phyloP scores from a whole-genome alignment of 2,329 filamentous ascomycete genomes.

The Coleophoma cylindrospora region DNA sequence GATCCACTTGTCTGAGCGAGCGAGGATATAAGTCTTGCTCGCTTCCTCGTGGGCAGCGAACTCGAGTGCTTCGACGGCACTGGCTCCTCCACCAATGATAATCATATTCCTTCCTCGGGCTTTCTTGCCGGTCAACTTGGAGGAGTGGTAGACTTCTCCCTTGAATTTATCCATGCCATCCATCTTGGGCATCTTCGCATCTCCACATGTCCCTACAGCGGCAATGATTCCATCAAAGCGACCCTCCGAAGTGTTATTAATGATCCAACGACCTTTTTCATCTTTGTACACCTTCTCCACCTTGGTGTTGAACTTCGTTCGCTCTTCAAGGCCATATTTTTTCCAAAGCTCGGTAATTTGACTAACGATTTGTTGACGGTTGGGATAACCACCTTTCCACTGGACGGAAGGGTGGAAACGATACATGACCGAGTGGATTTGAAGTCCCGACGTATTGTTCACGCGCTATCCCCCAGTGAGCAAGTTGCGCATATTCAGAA shows the following conservation, averaged over 20 bases:
- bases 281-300: slow-evolving; percentile 69
- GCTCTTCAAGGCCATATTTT: slow-evolving; percentile 63
- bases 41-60: slow-evolving; percentile 67
- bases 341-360: slow-evolving; percentile 72
- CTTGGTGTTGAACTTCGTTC: slow-evolving; percentile 66
- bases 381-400: slow-evolving; percentile 73
- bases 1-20: slow-evolving; percentile 81
- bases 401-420: slow-evolving; percentile 77
- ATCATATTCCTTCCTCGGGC: slow-evolving; percentile 71
- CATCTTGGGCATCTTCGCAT: slow-evolving; percentile 67
- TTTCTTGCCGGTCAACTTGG: slow-evolving; percentile 65
- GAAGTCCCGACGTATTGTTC: slow-evolving; percentile 76
- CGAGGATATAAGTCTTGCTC: slow-evolving; percentile 64
- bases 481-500: not conserved
- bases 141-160: slow-evolving; percentile 71
- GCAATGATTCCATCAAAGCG: slow-evolving; percentile 75
- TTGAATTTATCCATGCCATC: slow-evolving; percentile 68
- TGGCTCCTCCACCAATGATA: slow-evolving; percentile 75
- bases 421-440: slow-evolving; percentile 85
- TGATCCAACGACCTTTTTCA: slow-evolving; percentile 65
- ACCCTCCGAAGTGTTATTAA: slow-evolving; percentile 68
- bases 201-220: slow-evolving; percentile 76
- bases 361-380: slow-evolving; percentile 67
- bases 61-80: slow-evolving; percentile 77
- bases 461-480: slow-evolving; percentile 47